Evolutionary conservation across 2,329 filamentous ascomycete genomes (phyloP).

Genomic region (Tolypocladium ovalisporum): DNA sequence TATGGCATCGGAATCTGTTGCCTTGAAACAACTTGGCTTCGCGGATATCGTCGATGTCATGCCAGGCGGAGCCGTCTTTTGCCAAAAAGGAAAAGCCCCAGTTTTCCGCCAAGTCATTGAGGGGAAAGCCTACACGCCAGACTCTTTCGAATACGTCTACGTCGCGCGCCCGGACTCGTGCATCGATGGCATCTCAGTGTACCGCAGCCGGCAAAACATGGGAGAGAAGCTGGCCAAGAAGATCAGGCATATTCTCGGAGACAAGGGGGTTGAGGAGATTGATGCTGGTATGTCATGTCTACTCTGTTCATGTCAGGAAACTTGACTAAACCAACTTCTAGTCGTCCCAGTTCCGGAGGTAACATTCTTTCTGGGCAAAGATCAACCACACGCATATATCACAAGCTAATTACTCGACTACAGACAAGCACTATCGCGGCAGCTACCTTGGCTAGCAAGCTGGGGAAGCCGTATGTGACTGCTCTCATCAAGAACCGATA

Average conservation of each 20-base stretch:
- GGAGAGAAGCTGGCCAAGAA: conserved; percentile 68
- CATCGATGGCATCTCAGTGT: conserved; percentile 82
- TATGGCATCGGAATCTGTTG: conserved; percentile 82
- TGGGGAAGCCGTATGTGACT: no score
- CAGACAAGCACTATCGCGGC: no score
- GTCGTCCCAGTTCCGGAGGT: conserved; percentile 58
- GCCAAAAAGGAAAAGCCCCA: conserved; percentile 66
- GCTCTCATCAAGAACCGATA: no score
- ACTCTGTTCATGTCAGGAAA: no score
- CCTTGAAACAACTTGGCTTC: conserved; percentile 73
- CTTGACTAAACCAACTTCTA: no score
- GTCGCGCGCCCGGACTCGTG: conserved; percentile 72
- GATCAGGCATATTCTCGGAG: conserved; percentile 55
- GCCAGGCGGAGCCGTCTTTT: conserved; percentile 77
- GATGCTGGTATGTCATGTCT: conserved; percentile 40
- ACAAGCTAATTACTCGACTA: no score
- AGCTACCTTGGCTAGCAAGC: no score
- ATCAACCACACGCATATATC: no score
- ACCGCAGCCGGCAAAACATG: conserved; percentile 79
- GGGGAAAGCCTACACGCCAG: conserved; percentile 62
- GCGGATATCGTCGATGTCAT: conserved; percentile 63
- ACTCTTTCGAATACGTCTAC: conserved; percentile 77
- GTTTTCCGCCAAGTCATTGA: conserved; percentile 61
- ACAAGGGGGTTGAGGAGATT: conserved; percentile 62
- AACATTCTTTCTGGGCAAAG: no score